Conservation (phyloP, 140 eudicot genomes). For the Flaveria floridana region DNA sequence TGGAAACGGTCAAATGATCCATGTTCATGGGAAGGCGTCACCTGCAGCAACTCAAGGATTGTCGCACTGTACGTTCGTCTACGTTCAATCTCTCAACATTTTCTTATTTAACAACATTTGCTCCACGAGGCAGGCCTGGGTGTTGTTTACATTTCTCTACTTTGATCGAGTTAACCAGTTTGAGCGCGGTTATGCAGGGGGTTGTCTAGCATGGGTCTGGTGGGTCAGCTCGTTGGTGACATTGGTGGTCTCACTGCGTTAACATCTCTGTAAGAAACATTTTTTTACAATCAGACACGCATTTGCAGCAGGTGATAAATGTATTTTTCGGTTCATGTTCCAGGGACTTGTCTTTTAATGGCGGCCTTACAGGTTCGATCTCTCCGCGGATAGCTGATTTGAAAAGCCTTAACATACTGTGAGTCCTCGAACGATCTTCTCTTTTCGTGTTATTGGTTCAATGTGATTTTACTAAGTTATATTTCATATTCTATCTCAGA, state of each 20-base stretch:
- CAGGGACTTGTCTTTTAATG: slow-evolving; percentile 90
- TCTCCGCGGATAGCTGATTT: slow-evolving; percentile 73
- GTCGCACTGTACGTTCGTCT: slow-evolving; percentile 66
- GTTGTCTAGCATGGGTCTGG: slow-evolving; percentile 78
- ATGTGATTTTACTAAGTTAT: not conserved
- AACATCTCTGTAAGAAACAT: slow-evolving; percentile 64
- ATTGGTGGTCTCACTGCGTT: slow-evolving; percentile 79
- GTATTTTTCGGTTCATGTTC: slow-evolving; percentile 17
- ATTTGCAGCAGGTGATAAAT: not conserved
- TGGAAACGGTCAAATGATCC: slow-evolving; percentile 81
- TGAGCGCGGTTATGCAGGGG: slow-evolving; percentile 47
- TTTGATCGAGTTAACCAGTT: not conserved
- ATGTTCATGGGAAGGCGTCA: slow-evolving; percentile 90
- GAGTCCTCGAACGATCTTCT: slow-evolving; percentile 21
- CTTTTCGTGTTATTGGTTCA: not conserved
- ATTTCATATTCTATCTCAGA: slow-evolving; percentile 38
- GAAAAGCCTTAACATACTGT: slow-evolving; percentile 68
- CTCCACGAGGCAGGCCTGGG: not conserved
- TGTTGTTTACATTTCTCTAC: slow-evolving; percentile 3
- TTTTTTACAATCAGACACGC: not conserved
- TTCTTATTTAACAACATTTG: not conserved
- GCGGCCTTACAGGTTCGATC: slow-evolving; percentile 76
- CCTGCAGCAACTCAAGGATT: slow-evolving; percentile 77
- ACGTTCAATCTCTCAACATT: not conserved
- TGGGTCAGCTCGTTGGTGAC: slow-evolving; percentile 74